These are phyloP conservation scores for Cephalotrichum gorgonifer DNA, from an alignment of 2,329 filamentous ascomycete species.

Conservation along the genomic window DNA sequence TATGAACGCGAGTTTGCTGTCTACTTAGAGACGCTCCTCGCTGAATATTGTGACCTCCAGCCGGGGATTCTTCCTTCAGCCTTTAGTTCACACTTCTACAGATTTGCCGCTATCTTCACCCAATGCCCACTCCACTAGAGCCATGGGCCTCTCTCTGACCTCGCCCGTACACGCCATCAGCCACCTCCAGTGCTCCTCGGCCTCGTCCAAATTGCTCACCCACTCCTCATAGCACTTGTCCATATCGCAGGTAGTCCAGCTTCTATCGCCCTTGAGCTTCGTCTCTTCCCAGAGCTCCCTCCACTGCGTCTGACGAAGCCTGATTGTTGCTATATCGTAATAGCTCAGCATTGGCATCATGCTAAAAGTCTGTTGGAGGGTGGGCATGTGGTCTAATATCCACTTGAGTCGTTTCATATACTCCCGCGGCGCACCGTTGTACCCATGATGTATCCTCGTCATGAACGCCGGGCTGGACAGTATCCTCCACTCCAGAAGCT, in stretches of 20 bases:
- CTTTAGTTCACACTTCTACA: too few relatives aligned
- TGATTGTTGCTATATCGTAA: background rate
- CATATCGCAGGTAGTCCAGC: background rate
- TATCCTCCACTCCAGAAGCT: too few relatives aligned
- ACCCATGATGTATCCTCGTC: too few relatives aligned
- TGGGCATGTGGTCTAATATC: background rate
- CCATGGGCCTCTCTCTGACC: background rate
- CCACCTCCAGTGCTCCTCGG: background rate
- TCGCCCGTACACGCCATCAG: background rate
- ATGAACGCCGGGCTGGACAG: background rate
- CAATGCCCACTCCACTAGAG: slow-evolving; percentile 1
- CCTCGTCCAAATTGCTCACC: background rate
- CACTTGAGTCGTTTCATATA: background rate
- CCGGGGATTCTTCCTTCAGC: too few relatives aligned
- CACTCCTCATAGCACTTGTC: background rate
- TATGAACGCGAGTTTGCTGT: too few relatives aligned
- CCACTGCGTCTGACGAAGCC: background rate
- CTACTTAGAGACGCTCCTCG: too few relatives aligned
- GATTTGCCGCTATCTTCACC: background rate
- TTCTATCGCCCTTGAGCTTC: background rate
- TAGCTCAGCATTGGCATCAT: background rate
- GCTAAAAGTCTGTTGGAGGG: background rate
- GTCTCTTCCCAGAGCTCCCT: background rate
- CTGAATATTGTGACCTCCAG: too few relatives aligned
- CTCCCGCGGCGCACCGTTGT: background rate